Evolutionary conservation across 2,329 filamentous ascomycete species (phyloP).

Genomic region (Gyromitra esculenta): DNA sequence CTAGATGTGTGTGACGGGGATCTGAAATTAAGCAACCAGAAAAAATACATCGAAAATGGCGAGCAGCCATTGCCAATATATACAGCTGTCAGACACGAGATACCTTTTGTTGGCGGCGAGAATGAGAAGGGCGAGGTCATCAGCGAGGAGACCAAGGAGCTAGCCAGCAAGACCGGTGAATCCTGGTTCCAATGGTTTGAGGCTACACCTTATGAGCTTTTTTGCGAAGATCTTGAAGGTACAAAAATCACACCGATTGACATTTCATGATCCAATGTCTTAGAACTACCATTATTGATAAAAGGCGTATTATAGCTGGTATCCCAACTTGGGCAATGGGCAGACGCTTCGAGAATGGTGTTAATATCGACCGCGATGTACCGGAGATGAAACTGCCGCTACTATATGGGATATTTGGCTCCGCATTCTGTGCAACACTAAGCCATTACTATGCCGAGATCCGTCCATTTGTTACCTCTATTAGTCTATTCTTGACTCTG

Average conservation of each 20-base stretch:
- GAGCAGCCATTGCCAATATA: constrained; percentile 92
- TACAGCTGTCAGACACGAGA: constrained; percentile 93
- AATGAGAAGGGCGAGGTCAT: constrained; percentile 59
- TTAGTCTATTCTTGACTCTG: constrained; percentile 78
- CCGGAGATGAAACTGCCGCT: constrained; percentile 86
- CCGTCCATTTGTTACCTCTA: constrained; percentile 77
- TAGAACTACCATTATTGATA: constrained; percentile 58
- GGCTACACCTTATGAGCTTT: constrained; percentile 62
- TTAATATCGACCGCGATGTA: constrained; percentile 73
- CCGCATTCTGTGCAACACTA: constrained; percentile 92
- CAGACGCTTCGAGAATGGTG: constrained; percentile 78
- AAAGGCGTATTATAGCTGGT: constrained; percentile 71
- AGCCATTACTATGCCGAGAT: constrained; percentile 97
- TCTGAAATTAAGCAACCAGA: constrained; percentile 90
- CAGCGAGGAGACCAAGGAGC: constrained; percentile 66
- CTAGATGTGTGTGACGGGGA: constrained; percentile 78
- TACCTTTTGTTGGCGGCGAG: constrained; percentile 71
- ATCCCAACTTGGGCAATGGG: constrained; percentile 96
- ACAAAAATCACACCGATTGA: constrained; percentile 30
- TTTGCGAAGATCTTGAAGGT: constrained; percentile 56
- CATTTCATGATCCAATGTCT: constrained; percentile 23
- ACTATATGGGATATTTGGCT: constrained; percentile 94
- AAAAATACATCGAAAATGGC: constrained; percentile 77
- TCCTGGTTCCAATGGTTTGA: constrained; percentile 99
- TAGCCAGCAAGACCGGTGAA: constrained; percentile 62